These are phyloP conservation scores for Gyromitra esculenta DNA, from an alignment of 2,329 filamentous ascomycete species.

Conservation along the genomic window DNA sequence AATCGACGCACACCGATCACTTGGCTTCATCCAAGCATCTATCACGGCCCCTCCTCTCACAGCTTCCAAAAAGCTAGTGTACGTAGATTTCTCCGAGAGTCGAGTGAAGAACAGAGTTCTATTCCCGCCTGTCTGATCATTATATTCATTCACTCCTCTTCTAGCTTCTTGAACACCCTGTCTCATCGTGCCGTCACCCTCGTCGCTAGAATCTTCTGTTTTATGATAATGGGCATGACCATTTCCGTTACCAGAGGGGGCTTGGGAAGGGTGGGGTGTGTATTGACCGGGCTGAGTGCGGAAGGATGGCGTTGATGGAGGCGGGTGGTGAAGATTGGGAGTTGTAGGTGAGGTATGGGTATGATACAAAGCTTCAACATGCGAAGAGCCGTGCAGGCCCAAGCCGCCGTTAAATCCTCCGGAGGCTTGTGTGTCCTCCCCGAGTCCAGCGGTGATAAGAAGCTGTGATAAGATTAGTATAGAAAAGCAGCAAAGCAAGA, in stretches of 20 bases:
- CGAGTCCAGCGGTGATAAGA: constrained; percentile 48
- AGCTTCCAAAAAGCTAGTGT: constrained; percentile 45
- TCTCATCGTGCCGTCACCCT: constrained; percentile 36
- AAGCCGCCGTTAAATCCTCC: neutral
- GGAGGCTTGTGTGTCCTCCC: neutral
- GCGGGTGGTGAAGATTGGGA: neutral
- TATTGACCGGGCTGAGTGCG: constrained; percentile 36
- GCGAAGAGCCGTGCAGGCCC: constrained; percentile 27
- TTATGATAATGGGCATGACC: constrained; percentile 14
- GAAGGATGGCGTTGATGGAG: constrained; percentile 20
- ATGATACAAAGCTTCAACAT: neutral
- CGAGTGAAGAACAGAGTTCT: constrained; percentile 52
- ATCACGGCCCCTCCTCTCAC: constrained; percentile 49
- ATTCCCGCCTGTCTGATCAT: constrained; percentile 36
- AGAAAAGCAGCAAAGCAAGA: constrained; percentile 2
- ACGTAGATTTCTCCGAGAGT: constrained; percentile 50
- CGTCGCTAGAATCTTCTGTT: constrained; percentile 22
- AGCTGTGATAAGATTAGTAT: constrained; percentile 42
- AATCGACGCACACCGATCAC: constrained; percentile 52
- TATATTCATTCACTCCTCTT: constrained; percentile 20
- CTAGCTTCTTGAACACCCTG: constrained; percentile 16
- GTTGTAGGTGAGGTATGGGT: neutral
- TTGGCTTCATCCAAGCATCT: constrained; percentile 53
- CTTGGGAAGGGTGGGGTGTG: constrained; percentile 14
- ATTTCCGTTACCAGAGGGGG: constrained; percentile 1